A percentile compares a stretch with the other conserved stretches of the same genome.
phyloP scores from a whole-genome alignment of 75 land plant genomes.

The Picea sitchensis region DNA sequence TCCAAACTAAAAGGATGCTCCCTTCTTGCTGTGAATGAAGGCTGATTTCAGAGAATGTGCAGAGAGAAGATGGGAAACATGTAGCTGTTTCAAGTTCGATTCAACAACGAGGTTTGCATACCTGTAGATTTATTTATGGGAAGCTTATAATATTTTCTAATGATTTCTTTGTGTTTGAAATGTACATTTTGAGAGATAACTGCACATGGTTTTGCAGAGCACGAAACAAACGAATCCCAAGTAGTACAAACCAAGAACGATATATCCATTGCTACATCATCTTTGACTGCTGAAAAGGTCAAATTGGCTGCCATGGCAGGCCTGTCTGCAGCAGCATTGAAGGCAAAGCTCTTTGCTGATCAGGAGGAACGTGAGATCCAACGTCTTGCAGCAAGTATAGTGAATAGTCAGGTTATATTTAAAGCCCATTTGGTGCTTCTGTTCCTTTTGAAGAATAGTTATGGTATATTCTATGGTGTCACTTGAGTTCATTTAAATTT shows the following conservation, averaged over 20 bases:
- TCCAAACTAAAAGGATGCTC: conserved; percentile 2
- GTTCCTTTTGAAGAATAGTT: not conserved
- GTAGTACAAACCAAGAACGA: conserved; percentile 3
- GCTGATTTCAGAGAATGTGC: not conserved
- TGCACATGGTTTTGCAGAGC: conserved; percentile 10
- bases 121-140: not conserved
- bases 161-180: not conserved
- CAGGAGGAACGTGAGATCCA: conserved; percentile 97
- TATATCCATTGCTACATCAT: conserved; percentile 11
- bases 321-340: conserved; percentile 89
- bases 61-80: conserved; percentile 10
- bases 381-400: conserved; percentile 73
- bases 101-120: conserved; percentile 4
- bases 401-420: conserved; percentile 75
- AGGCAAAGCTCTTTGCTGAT: conserved; percentile 93
- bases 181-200: not conserved
- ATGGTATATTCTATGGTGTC: not conserved
- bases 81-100: not conserved
- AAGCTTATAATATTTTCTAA: not conserved
- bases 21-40: conserved; percentile 1
- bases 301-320: conserved; percentile 80
- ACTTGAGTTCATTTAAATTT: not conserved
- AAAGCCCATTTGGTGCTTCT: not conserved
- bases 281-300: conserved; percentile 49
- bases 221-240: not conserved